Evolutionary conservation across 345 rosid species (phyloP).

Genomic region (Eucalyptus cloeziana): DNA sequence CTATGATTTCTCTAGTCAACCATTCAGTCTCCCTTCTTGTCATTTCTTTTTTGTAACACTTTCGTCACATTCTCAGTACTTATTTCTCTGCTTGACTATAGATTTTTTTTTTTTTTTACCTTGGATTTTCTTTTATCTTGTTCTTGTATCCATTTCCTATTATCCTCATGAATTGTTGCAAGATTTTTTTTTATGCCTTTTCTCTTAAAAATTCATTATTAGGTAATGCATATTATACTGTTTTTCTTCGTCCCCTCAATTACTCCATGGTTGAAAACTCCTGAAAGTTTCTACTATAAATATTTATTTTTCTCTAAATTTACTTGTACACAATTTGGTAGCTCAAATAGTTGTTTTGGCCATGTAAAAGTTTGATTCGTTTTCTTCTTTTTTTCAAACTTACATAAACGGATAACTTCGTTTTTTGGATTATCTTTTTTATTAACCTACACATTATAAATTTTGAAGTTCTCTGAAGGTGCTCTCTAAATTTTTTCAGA

Average conservation of each 20-base stretch:
- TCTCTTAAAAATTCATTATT: background rate
- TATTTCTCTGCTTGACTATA: background rate
- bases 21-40: background rate
- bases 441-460: too few species aligned
- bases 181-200: background rate
- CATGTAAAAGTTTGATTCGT: background rate
- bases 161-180: background rate
- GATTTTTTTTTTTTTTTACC: background rate
- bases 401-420: too few species aligned
- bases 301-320: too few species aligned
- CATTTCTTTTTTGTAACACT: background rate
- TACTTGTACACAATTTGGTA: background rate
- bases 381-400: too few species aligned
- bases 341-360: background rate
- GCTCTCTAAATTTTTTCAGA: too few species aligned
- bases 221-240: background rate
- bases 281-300: background rate
- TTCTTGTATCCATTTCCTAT: background rate
- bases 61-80: background rate
- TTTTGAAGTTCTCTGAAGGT: too few species aligned
- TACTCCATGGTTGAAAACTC: background rate
- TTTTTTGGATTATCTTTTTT: too few species aligned
- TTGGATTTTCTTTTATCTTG: background rate
- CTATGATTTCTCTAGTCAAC: background rate
- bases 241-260: background rate